Evolutionary conservation across 768 basidiomycete species (phyloP).

Genomic region (Mycena rebaudengoi): DNA sequence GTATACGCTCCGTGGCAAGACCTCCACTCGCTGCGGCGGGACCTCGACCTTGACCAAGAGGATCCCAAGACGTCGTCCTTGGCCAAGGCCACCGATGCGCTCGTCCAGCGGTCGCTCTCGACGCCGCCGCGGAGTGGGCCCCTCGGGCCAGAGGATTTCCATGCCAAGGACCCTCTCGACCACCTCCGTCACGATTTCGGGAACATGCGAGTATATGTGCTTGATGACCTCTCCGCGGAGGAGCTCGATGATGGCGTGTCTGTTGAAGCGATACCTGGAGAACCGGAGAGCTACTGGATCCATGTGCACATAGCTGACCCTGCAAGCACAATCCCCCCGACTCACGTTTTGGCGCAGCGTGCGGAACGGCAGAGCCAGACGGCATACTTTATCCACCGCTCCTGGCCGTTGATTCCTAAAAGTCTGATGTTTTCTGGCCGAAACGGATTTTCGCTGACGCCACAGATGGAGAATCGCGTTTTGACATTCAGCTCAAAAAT

Average conservation of each 20-base stretch:
- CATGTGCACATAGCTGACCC: slow-evolving; percentile 96
- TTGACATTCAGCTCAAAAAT: slow-evolving; percentile 86
- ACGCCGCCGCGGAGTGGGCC: slow-evolving; percentile 37
- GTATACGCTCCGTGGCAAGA: slow-evolving; percentile 87
- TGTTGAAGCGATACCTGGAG: slow-evolving; percentile 69
- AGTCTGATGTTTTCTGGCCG: slow-evolving; percentile 54
- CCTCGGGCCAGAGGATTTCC: slow-evolving; percentile 71
- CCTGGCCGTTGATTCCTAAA: slow-evolving; percentile 78
- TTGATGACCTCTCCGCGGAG: slow-evolving; percentile 81
- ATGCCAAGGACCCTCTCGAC: slow-evolving; percentile 69
- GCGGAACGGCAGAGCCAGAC: slow-evolving; percentile 64
- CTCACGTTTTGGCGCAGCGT: slow-evolving; percentile 64
- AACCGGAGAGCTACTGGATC: slow-evolving; percentile 75
- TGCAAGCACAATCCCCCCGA: slow-evolving; percentile 77
- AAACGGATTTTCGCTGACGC: slow-evolving; percentile 52
- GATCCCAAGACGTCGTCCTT: slow-evolving; percentile 38
- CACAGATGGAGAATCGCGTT: slow-evolving; percentile 48
- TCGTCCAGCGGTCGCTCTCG: slow-evolving; percentile 39
- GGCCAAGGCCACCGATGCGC: slow-evolving; percentile 33
- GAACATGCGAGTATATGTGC: slow-evolving; percentile 79
- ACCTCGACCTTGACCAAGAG: slow-evolving; percentile 45
- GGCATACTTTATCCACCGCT: slow-evolving; percentile 70
- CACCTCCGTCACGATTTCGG: slow-evolving; percentile 89
- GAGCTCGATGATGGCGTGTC: slow-evolving; percentile 97
- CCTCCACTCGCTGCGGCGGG: slow-evolving; percentile 49